phyloP scores from a whole-genome alignment of 78 protist species.

The Protostelium mycophagum region DNA sequence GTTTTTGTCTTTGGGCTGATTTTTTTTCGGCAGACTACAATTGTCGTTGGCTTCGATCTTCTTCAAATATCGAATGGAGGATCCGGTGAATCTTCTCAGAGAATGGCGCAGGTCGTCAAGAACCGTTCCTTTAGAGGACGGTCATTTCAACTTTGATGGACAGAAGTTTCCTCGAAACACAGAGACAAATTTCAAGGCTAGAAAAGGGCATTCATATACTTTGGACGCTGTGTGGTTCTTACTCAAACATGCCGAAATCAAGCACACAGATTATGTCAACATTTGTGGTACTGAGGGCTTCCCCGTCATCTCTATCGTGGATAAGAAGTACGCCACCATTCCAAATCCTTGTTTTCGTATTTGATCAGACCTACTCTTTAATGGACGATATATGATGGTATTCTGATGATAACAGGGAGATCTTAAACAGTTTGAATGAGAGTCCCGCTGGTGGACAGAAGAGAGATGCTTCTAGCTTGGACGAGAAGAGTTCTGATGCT shows the following conservation, averaged over 20 bases:
- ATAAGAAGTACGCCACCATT: background rate
- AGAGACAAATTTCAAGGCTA: background rate
- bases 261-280: background rate
- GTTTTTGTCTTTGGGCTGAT: no score
- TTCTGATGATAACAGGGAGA: no score
- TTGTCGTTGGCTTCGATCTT: no score
- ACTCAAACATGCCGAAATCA: background rate
- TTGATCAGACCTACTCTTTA: no score
- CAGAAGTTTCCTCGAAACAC: background rate
- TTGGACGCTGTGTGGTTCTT: background rate
- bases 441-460: no score
- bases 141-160: background rate
- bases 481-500: background rate
- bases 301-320: background rate
- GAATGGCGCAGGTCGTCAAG: background rate
- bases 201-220: background rate
- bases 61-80: no score
- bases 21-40: no score
- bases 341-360: no score
- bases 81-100: background rate
- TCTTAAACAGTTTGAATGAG: background rate
- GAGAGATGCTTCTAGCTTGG: background rate
- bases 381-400: no score
- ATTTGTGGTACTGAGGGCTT: background rate
- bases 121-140: background rate